These are phyloP conservation scores for Brassica incana DNA, from an alignment of 345 rosid species.

Conservation along the genomic window DNA sequence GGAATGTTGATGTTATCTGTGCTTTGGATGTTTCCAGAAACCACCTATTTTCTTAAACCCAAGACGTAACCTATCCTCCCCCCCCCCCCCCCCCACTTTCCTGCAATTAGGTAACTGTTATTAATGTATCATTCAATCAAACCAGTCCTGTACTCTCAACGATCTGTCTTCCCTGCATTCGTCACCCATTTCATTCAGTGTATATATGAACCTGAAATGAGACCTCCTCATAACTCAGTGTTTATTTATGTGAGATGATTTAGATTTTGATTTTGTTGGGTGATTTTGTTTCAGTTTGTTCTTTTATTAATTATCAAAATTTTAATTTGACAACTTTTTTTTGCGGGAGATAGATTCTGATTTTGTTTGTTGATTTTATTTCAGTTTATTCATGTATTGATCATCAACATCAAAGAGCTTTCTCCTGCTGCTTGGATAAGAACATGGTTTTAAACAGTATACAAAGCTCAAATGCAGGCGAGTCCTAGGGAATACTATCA, in stretches of 20 bases:
- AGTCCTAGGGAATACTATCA: constrained; percentile 51
- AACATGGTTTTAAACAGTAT: constrained; percentile 40
- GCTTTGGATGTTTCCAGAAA: too few species aligned
- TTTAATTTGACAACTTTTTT: not conserved
- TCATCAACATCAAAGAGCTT: too few species aligned
- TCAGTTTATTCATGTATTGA: too few species aligned
- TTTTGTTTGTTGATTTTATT: too few species aligned
- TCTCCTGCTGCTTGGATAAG: too few species aligned
- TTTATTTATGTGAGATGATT: too few species aligned
- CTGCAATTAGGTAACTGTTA: too few species aligned
- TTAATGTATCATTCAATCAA: too few species aligned
- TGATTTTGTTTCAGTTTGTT: not conserved
- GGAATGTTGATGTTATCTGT: too few species aligned
- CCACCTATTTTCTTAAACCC: too few species aligned
- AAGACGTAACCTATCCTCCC: too few species aligned
- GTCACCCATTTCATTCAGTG: not conserved
- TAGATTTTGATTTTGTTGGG: not conserved
- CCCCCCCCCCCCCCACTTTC: too few species aligned
- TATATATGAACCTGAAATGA: not conserved
- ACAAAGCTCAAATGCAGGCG: constrained; percentile 74
- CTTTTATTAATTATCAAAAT: not conserved
- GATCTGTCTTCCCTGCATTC: not conserved
- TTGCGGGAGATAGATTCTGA: not conserved
- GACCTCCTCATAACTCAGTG: not conserved
- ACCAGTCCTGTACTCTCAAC: not conserved